These are phyloP conservation scores for Macrolepiota dolichaula DNA, from an alignment of 768 basidiomycete genomes.

Conservation along the genomic window DNA sequence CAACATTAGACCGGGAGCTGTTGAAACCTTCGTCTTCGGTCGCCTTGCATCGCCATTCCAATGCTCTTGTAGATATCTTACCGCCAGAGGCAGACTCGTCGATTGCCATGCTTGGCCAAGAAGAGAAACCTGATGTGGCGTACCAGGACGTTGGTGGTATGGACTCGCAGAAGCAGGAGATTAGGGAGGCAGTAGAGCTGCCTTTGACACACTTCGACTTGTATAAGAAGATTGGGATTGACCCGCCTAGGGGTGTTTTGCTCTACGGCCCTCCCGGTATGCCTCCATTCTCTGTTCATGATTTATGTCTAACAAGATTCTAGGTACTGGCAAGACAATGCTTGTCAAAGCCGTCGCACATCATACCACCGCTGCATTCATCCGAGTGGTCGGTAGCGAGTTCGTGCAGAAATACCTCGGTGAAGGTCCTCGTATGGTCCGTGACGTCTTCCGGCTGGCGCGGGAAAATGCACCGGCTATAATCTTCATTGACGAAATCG, in stretches of 20 bases:
- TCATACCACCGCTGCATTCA: conserved; percentile 96
- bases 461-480: conserved; percentile 96
- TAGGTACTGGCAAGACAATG: conserved; percentile 98
- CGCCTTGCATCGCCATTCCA: conserved; percentile 98
- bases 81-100: conserved; percentile 98
- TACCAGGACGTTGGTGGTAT: conserved; percentile 97
- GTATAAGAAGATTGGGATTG: conserved; percentile 99
- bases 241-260: conserved; percentile 95
- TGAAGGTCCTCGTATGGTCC: conserved; percentile 99
- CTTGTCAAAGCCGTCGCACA: conserved; percentile 99
- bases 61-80: conserved; percentile 96
- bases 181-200: conserved; percentile 95
- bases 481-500: conserved; percentile 99
- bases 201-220: conserved; percentile 96
- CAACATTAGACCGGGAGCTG: conserved; percentile 94
- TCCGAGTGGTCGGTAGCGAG: conserved; percentile 96
- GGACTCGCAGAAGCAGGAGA: conserved; percentile 98
- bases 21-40: conserved; percentile 97
- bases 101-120: conserved; percentile 90
- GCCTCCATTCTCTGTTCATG: conserved; percentile 13
- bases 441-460: conserved; percentile 97
- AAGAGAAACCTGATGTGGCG: conserved; percentile 92
- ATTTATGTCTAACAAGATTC: not conserved
- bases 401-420: conserved; percentile 99
- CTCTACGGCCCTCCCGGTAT: conserved; percentile 95